Evolutionary conservation across 139 green algal genomes (phyloP).

Genomic region (Raphidocelis subcapitata): DNA sequence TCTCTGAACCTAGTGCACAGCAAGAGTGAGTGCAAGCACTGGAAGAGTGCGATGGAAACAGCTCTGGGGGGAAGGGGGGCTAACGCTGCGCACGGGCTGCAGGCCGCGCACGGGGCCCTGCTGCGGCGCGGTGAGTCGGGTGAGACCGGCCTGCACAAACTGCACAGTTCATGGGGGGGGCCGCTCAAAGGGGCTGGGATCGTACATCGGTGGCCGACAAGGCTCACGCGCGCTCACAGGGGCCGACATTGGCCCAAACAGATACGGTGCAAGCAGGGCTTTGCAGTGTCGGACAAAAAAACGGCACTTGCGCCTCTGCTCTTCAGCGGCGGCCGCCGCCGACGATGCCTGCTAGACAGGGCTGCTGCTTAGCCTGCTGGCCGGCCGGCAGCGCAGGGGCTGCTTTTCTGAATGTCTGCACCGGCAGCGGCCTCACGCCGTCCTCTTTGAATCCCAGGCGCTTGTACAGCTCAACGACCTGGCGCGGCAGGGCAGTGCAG

Average conservation of each 20-base stretch:
- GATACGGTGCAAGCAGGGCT: constrained; percentile 5
- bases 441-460: constrained; percentile 81
- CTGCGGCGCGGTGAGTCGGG: too few species aligned
- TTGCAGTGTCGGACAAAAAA: not conserved
- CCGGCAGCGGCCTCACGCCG: constrained; percentile 21
- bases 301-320: not conserved
- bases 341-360: constrained; percentile 1
- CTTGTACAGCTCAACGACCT: constrained; percentile 82
- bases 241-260: not conserved
- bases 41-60: too few species aligned
- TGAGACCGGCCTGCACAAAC: too few species aligned
- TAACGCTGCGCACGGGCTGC: too few species aligned
- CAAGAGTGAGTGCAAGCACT: too few species aligned
- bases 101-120: too few species aligned
- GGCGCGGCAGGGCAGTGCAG: not conserved
- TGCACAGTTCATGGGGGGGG: too few species aligned
- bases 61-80: too few species aligned
- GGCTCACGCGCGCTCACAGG: too few species aligned
- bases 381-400: not conserved
- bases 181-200: too few species aligned
- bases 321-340: not conserved
- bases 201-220: too few species aligned
- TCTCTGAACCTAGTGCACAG: too few species aligned
- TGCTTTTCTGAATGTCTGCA: not conserved
- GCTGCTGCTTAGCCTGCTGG: not conserved